phyloP scores from a whole-genome alignment of 2,329 filamentous ascomycete genomes.

The Pezicula rhizophila region DNA sequence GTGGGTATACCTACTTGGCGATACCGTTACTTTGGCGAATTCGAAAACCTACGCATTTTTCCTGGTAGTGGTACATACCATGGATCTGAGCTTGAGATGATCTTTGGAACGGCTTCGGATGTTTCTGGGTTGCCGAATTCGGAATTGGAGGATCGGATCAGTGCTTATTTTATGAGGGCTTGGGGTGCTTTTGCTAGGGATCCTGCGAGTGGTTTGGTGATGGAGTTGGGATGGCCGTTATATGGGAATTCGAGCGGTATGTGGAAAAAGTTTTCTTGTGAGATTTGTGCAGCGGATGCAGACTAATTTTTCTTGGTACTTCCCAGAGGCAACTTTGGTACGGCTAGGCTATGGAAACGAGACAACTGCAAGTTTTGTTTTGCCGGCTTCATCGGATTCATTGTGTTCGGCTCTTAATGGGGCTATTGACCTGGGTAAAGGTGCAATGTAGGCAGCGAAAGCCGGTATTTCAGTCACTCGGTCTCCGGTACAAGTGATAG shows the following conservation, averaged over 20 bases:
- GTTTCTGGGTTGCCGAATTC: constrained; percentile 18
- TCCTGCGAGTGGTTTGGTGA: constrained; percentile 23
- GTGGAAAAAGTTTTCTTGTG: not conserved
- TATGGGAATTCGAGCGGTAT: constrained; percentile 4
- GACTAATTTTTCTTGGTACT: not conserved
- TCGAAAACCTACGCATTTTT: constrained; percentile 21
- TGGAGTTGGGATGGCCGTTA: constrained; percentile 9
- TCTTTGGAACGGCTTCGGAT: constrained; percentile 22
- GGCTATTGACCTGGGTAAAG: constrained; percentile 16
- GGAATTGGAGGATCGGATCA: constrained; percentile 6
- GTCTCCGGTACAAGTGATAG: too few relatives aligned
- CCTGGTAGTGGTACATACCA: constrained; percentile 25
- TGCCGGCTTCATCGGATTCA: constrained; percentile 13
- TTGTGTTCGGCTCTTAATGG: constrained; percentile 18
- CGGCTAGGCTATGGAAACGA: constrained; percentile 20
- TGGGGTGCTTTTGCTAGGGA: constrained; percentile 29
- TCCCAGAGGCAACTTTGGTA: constrained; percentile 17
- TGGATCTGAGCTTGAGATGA: constrained; percentile 22
- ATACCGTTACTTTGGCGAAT: constrained; percentile 27
- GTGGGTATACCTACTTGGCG: constrained; percentile 23
- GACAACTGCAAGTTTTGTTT: constrained; percentile 11
- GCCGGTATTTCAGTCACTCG: too few relatives aligned
- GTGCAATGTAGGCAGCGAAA: constrained; percentile 16
- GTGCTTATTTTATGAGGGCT: constrained; percentile 21
- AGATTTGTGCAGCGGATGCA: not conserved